phyloP scores from a whole-genome alignment of 257 asterid species.

The Solanum sitiens region DNA sequence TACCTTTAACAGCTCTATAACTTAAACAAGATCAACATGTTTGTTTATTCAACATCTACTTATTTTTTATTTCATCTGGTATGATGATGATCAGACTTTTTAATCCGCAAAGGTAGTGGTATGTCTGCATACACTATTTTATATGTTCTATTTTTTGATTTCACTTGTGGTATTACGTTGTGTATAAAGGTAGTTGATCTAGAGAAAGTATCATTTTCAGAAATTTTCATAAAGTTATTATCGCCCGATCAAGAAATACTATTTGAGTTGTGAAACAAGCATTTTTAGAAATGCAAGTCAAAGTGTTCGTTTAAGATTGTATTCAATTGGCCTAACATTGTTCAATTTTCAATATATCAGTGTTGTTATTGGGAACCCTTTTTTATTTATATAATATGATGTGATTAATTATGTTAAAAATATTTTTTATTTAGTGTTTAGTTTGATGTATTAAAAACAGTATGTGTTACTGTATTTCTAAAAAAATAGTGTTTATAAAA shows the following conservation, averaged over 20 bases:
- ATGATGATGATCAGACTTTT: not conserved
- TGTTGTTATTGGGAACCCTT: not conserved
- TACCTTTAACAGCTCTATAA: not conserved
- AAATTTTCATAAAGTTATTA: not conserved
- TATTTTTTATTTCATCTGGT: not conserved
- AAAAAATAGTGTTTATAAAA: not conserved
- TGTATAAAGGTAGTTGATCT: not conserved
- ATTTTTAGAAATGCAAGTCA: not conserved
- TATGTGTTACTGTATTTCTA: rapidly evolving
- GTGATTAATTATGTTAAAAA: not conserved
- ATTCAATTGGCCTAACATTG: not conserved
- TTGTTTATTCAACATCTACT: not conserved
- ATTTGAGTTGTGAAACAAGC: not conserved
- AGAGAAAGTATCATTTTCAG: too few relatives aligned
- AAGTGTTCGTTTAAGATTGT: not conserved
- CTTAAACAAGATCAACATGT: not conserved
- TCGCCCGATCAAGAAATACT: not conserved
- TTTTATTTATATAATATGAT: not conserved
- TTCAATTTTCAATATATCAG: not conserved
- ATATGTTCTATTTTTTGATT: not conserved
- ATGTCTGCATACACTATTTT: not conserved
- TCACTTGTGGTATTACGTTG: not conserved
- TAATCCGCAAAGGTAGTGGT: not conserved
- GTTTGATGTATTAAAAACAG: not conserved
- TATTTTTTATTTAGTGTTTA: not conserved